Conservation (phyloP, 1,139 yeast genomes). For the Pichia sp. region DNA sequence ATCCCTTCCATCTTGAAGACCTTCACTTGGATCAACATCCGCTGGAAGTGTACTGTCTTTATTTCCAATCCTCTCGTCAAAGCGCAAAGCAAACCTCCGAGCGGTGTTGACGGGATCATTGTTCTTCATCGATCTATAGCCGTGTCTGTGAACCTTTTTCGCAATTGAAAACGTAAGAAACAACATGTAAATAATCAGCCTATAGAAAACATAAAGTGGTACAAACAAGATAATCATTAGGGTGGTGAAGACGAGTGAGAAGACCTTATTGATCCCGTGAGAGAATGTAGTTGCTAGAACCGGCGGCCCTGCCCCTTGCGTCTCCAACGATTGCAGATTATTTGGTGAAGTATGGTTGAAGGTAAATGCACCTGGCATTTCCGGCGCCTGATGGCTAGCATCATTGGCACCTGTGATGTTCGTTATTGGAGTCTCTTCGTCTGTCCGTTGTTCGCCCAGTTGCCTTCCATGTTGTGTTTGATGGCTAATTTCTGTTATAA, state of each 20-base stretch:
- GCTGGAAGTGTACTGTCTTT: constrained; percentile 5
- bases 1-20: background rate
- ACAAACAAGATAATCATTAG: constrained; percentile 8
- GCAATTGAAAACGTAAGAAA: constrained; percentile 20
- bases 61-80: constrained; percentile 27
- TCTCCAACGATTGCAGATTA: too few relatives aligned
- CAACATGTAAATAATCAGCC: constrained; percentile 15
- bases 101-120: constrained; percentile 27
- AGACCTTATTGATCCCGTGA: too few relatives aligned
- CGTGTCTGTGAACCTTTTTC: constrained; percentile 14
- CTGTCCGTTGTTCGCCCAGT: too few relatives aligned
- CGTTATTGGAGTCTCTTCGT: constrained; percentile 8
- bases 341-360: too few relatives aligned
- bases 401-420: background rate
- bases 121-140: constrained; percentile 17
- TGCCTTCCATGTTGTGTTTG: background rate
- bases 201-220: constrained; percentile 21
- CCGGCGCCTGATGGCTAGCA: background rate
- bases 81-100: constrained; percentile 23
- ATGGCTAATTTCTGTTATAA: constrained; percentile 2
- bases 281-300: background rate
- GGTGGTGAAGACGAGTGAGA: too few relatives aligned
- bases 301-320: background rate
- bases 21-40: background rate
- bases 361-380: constrained; percentile 12